Conservation (phyloP, 345 rosid species). For the Arabidopsis suecica region DNA sequence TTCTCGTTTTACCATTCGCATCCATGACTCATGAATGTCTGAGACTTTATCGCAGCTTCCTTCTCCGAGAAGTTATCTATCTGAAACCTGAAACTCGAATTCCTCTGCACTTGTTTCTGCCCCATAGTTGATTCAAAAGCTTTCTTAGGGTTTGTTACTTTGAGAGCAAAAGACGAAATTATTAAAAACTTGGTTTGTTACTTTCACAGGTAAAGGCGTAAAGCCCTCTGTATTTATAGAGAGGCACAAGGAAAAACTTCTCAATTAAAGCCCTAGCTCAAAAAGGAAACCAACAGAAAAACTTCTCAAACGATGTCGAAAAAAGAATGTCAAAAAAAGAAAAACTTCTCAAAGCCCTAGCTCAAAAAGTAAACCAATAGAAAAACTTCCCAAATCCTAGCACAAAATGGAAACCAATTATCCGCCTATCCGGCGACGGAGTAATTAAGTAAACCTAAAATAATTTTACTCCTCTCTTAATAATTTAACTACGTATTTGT, state of each 20-base stretch:
- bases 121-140: background rate
- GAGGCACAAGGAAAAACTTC: background rate
- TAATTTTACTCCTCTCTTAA: too few species aligned
- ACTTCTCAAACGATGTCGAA: too few species aligned
- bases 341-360: too few species aligned
- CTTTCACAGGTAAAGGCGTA: background rate
- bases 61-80: background rate
- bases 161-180: background rate
- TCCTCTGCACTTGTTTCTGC: background rate
- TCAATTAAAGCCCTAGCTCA: too few species aligned
- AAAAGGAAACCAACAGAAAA: too few species aligned
- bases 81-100: background rate
- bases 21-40: background rate
- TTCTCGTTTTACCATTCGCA: background rate
- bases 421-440: too few species aligned
- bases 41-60: background rate
- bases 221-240: background rate
- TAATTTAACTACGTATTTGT: too few species aligned
- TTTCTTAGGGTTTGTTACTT: background rate
- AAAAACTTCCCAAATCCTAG: too few species aligned
- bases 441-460: too few species aligned
- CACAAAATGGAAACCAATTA: too few species aligned
- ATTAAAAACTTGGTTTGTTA: background rate
- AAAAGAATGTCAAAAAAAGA: too few species aligned
- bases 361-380: too few species aligned